These are phyloP conservation scores for Saussurea involucrata DNA, from an alignment of 129 eudicot genomes.

Conservation along the genomic window DNA sequence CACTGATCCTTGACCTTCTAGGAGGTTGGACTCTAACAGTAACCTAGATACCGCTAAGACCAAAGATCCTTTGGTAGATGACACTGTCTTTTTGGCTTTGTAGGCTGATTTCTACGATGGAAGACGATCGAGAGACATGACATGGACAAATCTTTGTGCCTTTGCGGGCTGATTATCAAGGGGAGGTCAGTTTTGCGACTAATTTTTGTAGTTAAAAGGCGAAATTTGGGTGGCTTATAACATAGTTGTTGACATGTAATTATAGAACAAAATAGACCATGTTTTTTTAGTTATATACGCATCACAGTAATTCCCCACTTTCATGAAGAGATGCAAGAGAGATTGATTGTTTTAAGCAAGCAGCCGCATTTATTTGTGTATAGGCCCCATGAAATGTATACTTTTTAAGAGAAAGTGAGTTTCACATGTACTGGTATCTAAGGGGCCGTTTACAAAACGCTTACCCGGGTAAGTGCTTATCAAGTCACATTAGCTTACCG, in stretches of 20 bases:
- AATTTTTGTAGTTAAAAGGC: constrained; percentile 41
- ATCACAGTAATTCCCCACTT: too few relatives aligned
- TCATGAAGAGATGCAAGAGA: neutral
- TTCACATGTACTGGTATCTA: neutral
- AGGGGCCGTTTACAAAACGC: too few relatives aligned
- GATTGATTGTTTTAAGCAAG: neutral
- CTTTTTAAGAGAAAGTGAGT: neutral
- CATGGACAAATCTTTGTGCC: neutral
- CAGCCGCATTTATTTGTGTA: constrained; percentile 8
- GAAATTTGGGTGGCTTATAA: constrained; percentile 6
- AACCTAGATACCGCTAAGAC: neutral
- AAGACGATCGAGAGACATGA: neutral
- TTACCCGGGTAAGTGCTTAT: too few relatives aligned
- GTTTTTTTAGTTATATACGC: neutral
- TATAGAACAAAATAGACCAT: constrained; percentile 15
- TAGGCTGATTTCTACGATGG: neutral
- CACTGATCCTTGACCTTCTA: neutral
- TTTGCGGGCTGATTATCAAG: constrained; percentile 32
- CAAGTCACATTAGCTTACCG: too few relatives aligned
- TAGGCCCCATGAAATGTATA: neutral
- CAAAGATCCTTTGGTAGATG: neutral
- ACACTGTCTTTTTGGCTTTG: neutral
- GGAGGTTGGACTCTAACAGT: neutral
- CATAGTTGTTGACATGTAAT: constrained; percentile 25
- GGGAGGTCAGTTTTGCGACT: constrained; percentile 22